phyloP scores from a whole-genome alignment of 371 early-diverging fungal species.

The Thermomucor indicae-seudaticae region DNA sequence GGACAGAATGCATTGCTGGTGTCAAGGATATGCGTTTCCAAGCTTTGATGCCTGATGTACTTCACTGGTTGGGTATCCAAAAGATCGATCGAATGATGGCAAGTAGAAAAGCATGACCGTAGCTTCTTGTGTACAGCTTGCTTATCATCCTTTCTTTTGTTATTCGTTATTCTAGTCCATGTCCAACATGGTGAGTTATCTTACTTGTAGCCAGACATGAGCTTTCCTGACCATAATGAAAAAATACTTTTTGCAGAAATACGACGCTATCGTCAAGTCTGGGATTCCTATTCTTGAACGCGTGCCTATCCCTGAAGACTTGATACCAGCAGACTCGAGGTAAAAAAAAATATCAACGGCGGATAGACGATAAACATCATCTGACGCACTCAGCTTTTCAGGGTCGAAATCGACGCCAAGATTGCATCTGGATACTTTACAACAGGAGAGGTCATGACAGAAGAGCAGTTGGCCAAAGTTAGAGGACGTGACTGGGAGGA shows the following conservation, averaged over 20 bases:
- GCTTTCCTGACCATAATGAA: no score
- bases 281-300: constrained; percentile 92
- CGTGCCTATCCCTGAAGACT: constrained; percentile 84
- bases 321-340: constrained; percentile 89
- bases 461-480: constrained; percentile 58
- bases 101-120: constrained; percentile 4
- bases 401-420: constrained; percentile 96
- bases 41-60: constrained; percentile 95
- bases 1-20: constrained; percentile 93
- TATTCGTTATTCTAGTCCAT: constrained; percentile 52
- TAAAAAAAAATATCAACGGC: constrained; percentile 4
- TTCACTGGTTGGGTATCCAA: constrained; percentile 95
- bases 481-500: constrained; percentile 87
- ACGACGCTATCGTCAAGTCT: constrained; percentile 89
- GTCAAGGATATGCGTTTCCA: constrained; percentile 98
- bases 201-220: no score
- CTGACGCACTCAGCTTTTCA: constrained; percentile 3
- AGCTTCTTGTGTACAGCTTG: not conserved
- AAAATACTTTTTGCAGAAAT: no score
- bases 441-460: constrained; percentile 53
- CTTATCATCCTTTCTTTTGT: not conserved
- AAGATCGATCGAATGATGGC: constrained; percentile 93
- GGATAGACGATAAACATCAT: not conserved
- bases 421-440: constrained; percentile 95
- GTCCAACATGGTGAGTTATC: constrained; percentile 70